Conservation (phyloP, 768 basidiomycete genomes). For the Pulveroboletus sp. region DNA sequence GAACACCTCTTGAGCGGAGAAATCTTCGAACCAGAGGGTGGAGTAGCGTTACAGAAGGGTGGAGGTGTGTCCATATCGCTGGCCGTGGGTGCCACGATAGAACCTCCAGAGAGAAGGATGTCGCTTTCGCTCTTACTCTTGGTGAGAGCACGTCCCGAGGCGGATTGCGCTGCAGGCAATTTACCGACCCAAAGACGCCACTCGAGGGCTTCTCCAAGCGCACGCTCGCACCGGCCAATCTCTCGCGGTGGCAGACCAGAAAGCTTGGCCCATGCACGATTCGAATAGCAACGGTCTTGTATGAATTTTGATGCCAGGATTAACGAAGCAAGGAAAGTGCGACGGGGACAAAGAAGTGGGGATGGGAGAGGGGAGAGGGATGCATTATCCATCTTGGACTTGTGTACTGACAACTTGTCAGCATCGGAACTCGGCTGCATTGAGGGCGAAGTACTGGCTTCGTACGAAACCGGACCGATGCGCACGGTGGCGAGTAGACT, state of each 20-base stretch:
- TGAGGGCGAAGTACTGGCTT: conserved; percentile 16
- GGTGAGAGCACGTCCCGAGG: conserved; percentile 35
- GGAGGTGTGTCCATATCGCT: conserved; percentile 2
- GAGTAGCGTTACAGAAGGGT: conserved; percentile 1
- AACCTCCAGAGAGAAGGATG: conserved; percentile 17
- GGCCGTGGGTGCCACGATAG: neutral
- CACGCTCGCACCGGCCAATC: conserved; percentile 84
- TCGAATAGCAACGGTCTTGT: conserved; percentile 91
- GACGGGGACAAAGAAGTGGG: conserved; percentile 80
- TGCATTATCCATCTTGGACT: conserved; percentile 12
- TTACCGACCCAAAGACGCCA: conserved; percentile 96
- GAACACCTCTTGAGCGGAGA: conserved; percentile 36
- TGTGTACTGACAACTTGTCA: conserved; percentile 7
- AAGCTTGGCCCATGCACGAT: conserved; percentile 91
- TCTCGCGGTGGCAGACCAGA: conserved; percentile 84
- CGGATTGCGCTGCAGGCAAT: conserved; percentile 36
- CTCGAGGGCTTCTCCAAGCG: conserved; percentile 77
- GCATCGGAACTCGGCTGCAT: conserved; percentile 10
- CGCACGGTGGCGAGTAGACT: conserved; percentile 43
- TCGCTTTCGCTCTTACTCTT: conserved; percentile 51
- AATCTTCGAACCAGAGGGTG: conserved; percentile 13
- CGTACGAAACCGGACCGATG: conserved; percentile 28
- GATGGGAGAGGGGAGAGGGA: conserved; percentile 53
- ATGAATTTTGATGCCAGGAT: conserved; percentile 90
- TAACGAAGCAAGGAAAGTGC: conserved; percentile 82